Evolutionary conservation across 306 rosid genomes (phyloP).

Genomic region (Sicyos baderoa): DNA sequence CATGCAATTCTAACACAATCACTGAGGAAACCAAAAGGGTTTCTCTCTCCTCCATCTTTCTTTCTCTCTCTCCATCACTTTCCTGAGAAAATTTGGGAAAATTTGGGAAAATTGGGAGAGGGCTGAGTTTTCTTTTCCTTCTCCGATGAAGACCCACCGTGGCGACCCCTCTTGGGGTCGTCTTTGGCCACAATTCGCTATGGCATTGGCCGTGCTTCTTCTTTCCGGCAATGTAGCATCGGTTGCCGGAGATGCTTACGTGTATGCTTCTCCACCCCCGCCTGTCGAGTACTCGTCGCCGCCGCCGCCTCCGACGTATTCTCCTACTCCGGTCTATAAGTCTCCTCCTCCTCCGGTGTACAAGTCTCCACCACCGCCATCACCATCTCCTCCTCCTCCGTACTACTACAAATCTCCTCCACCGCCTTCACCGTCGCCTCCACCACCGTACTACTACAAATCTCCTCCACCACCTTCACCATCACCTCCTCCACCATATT

Average conservation of each 20-base stretch:
- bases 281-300: constrained; percentile 5
- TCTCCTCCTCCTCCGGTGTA: neutral
- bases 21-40: neutral
- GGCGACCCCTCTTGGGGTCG: constrained; percentile 70
- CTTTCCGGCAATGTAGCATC: constrained; percentile 50
- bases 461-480: constrained; percentile 24
- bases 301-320: neutral
- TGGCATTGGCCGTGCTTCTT: constrained; percentile 47
- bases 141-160: constrained; percentile 29
- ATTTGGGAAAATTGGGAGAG: constrained; percentile 30
- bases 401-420: constrained; percentile 53
- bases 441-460: constrained; percentile 18
- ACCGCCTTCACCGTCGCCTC: constrained; percentile 18
- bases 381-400: neutral
- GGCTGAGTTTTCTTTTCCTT: neutral
- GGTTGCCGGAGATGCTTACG: constrained; percentile 31
- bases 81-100: constrained; percentile 1
- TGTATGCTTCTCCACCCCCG: constrained; percentile 22
- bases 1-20: constrained; percentile 6
- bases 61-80: constrained; percentile 3
- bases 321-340: neutral
- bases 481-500: constrained; percentile 22
- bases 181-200: constrained; percentile 51
- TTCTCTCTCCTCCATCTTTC: neutral
- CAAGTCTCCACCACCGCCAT: constrained; percentile 22